Conservation (phyloP, 306 rosid genomes). For the Nissolia schottii region DNA sequence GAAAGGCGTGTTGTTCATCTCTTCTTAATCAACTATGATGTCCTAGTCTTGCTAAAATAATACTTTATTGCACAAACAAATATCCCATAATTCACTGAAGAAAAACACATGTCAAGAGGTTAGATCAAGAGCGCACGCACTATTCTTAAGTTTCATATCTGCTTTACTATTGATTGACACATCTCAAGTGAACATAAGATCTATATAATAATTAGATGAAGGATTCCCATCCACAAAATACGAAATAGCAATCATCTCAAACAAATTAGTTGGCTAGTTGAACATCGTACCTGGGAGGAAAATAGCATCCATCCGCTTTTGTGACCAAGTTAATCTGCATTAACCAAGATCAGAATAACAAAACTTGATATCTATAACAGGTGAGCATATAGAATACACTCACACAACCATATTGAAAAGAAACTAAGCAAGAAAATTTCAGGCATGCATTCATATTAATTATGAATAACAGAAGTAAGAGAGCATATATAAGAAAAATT, state of each 20-base stretch:
- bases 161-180: neutral
- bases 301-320: slow-evolving; percentile 12
- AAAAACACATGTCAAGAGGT: neutral
- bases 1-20: too few relatives aligned
- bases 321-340: slow-evolving; percentile 27
- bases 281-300: slow-evolving; percentile 12
- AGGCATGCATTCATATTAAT: too few relatives aligned
- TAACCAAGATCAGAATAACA: neutral
- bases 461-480: too few relatives aligned
- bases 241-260: neutral
- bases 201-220: neutral
- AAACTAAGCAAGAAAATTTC: too few relatives aligned
- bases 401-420: too few relatives aligned
- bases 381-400: too few relatives aligned
- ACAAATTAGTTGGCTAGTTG: neutral
- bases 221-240: neutral
- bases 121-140: neutral
- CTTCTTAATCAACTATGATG: too few relatives aligned
- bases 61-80: too few relatives aligned
- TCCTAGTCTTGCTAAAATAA: too few relatives aligned
- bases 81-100: too few relatives aligned
- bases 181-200: neutral
- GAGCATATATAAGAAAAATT: too few relatives aligned
- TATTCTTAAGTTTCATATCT: neutral
- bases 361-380: too few relatives aligned